Percentiles rank a stretch among this genome's conserved stretches.
phyloP scores from a whole-genome alignment of 306 rosid genomes.

The Pachyrhizus erosus region DNA sequence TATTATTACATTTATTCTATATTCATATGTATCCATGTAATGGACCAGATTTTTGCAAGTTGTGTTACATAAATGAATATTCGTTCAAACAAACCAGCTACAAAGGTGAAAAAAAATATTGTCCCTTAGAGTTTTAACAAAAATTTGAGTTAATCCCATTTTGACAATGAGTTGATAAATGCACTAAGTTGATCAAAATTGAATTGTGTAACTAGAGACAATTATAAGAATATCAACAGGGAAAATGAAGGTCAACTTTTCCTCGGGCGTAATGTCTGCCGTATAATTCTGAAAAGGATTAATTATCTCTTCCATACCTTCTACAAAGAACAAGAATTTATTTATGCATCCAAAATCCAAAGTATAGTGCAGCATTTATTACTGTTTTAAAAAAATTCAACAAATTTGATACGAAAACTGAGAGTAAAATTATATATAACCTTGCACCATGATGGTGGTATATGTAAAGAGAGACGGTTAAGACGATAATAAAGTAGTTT shows the following conservation, averaged over 20 bases:
- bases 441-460: background rate
- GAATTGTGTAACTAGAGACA: background rate
- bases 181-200: background rate
- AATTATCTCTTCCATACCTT: conserved; percentile 16
- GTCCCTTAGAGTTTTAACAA: background rate
- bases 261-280: conserved; percentile 66
- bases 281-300: conserved; percentile 52
- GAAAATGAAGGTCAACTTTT: conserved; percentile 48
- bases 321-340: conserved; percentile 38
- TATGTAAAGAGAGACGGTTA: background rate
- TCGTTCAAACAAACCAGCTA: background rate
- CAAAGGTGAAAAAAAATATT: background rate
- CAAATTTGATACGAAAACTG: background rate
- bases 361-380: conserved; percentile 32
- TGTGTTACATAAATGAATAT: background rate
- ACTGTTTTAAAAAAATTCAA: background rate
- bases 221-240: background rate
- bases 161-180: background rate
- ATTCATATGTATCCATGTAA: background rate
- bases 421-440: background rate
- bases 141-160: background rate
- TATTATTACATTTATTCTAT: background rate
- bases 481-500: background rate
- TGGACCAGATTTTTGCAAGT: background rate
- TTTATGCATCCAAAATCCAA: conserved; percentile 25